Conservation (phyloP, 345 rosid species). For the Linum usitatissimum region DNA sequence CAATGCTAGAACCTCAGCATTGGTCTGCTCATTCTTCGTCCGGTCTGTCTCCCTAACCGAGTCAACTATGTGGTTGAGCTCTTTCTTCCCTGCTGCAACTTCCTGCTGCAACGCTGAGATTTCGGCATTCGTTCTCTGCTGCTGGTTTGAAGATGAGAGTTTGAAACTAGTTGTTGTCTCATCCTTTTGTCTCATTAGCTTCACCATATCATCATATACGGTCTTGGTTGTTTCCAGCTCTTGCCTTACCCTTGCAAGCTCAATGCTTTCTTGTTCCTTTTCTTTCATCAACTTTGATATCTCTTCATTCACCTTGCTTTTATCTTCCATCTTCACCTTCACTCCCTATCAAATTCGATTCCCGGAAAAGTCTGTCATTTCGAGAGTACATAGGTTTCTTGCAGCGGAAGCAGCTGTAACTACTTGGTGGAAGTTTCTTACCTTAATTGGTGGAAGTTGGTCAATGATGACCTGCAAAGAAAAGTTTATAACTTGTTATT, state of each 20-base stretch:
- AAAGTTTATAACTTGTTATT: neutral
- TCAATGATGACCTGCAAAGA: conserved; percentile 34
- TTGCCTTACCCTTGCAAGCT: conserved; percentile 19
- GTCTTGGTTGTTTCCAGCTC: conserved; percentile 19
- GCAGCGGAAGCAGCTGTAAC: too few species aligned
- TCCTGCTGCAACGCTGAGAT: neutral
- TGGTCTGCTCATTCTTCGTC: neutral
- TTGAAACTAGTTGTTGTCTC: neutral
- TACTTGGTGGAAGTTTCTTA: conserved; percentile 13
- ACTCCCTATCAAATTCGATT: conserved; percentile 10
- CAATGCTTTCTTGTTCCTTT: conserved; percentile 20
- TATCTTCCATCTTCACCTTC: conserved; percentile 37
- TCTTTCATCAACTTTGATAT: conserved; percentile 24
- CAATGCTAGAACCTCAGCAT: neutral
- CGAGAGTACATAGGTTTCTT: too few species aligned
- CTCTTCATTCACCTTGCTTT: conserved; percentile 34
- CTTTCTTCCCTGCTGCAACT: neutral
- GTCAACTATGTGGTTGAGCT: neutral
- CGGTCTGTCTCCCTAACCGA: neutral
- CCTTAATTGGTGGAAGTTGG: conserved; percentile 56
- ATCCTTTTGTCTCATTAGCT: neutral
- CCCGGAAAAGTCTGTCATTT: too few species aligned
- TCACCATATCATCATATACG: neutral
- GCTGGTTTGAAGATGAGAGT: neutral
- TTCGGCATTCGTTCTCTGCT: neutral